These are phyloP conservation scores for Garcia nutans DNA, from an alignment of 345 rosid genomes.

Conservation along the genomic window DNA sequence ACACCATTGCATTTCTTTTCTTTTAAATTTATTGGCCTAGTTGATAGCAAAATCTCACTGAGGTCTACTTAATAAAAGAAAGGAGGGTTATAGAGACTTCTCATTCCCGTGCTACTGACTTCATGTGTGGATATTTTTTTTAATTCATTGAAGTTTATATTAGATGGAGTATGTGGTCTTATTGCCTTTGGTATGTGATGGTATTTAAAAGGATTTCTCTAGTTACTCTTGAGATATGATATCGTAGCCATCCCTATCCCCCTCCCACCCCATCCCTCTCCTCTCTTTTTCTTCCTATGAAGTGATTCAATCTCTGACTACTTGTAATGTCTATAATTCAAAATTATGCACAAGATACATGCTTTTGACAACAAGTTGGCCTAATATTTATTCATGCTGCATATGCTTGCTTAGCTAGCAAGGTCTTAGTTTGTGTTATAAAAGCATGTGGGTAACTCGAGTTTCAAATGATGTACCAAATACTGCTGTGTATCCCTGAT, in stretches of 20 bases:
- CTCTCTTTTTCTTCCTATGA: too few species aligned
- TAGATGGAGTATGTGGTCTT: not conserved
- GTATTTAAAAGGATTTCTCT: not conserved
- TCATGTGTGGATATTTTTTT: not conserved
- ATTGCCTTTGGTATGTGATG: not conserved
- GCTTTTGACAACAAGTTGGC: not conserved
- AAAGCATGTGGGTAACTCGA: slow-evolving; percentile 2
- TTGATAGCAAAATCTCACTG: not conserved
- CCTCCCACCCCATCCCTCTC: not conserved
- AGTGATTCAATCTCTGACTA: not conserved
- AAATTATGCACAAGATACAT: not conserved
- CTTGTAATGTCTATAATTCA: not conserved
- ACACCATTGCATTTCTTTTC: not conserved
- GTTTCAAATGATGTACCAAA: not conserved
- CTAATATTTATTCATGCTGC: not conserved
- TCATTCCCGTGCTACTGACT: not conserved
- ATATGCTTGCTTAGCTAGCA: not conserved
- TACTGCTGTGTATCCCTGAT: not conserved
- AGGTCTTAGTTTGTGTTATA: slow-evolving; percentile 5
- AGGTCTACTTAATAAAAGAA: not conserved
- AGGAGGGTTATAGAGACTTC: not conserved
- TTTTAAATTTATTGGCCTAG: not conserved
- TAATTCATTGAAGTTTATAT: not conserved
- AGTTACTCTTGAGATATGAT: not conserved
- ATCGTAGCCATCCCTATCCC: not conserved